These are phyloP conservation scores for Pezicula radicicola DNA, from an alignment of 2,329 filamentous ascomycete species.

Conservation along the genomic window DNA sequence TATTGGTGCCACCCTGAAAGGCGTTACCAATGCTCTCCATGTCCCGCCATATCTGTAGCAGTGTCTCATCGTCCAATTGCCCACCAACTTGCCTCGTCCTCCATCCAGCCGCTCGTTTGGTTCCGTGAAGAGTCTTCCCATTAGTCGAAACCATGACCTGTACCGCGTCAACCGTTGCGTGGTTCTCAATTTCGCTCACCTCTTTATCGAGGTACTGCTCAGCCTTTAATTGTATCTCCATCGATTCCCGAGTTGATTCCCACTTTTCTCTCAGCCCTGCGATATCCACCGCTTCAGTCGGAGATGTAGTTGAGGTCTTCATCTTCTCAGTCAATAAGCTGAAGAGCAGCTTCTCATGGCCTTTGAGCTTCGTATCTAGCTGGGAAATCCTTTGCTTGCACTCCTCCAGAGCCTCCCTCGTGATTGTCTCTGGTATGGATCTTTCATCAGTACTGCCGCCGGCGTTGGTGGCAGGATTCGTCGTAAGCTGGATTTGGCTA, in stretches of 20 bases:
- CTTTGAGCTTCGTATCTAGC: slow-evolving; percentile 28
- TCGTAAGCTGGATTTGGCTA: slow-evolving; percentile 19
- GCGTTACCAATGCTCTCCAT: too few relatives aligned
- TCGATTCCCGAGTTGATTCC: slow-evolving; percentile 26
- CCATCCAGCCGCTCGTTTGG: too few relatives aligned
- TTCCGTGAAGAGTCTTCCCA: too few relatives aligned
- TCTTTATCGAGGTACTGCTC: too few relatives aligned
- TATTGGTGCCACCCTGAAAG: too few relatives aligned
- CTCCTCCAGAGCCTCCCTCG: slow-evolving; percentile 30
- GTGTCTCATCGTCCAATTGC: too few relatives aligned
- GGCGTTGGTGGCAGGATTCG: slow-evolving; percentile 5
- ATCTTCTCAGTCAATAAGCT: slow-evolving; percentile 30
- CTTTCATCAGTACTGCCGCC: not conserved
- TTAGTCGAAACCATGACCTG: too few relatives aligned
- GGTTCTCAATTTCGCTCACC: too few relatives aligned
- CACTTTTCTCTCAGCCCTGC: slow-evolving; percentile 32
- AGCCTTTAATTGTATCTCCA: too few relatives aligned
- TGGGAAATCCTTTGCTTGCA: slow-evolving; percentile 29
- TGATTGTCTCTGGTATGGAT: slow-evolving; percentile 26
- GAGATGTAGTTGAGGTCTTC: slow-evolving; percentile 20
- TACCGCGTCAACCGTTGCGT: too few relatives aligned
- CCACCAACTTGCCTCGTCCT: too few relatives aligned
- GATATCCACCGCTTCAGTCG: slow-evolving; percentile 29
- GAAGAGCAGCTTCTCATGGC: slow-evolving; percentile 28
- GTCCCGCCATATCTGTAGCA: too few relatives aligned